Conservation (phyloP, 202 grass and related monocot genomes). For the Zizania palustris region DNA sequence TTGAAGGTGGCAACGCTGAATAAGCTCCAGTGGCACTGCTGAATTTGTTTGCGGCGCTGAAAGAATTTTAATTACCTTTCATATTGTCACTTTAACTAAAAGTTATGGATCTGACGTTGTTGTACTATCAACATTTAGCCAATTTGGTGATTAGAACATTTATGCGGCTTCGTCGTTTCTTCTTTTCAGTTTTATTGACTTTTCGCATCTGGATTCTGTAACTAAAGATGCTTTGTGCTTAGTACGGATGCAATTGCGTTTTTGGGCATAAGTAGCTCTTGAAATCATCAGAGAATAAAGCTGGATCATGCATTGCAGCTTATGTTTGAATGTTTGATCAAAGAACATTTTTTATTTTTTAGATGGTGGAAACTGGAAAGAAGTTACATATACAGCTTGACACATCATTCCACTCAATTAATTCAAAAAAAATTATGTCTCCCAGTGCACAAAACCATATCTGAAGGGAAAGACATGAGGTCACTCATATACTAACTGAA, state of each 20-base stretch:
- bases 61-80: neutral
- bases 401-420: slow-evolving; percentile 10
- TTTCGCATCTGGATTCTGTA: neutral
- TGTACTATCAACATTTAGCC: slow-evolving; percentile 9
- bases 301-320: too few relatives aligned
- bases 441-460: slow-evolving; percentile 23
- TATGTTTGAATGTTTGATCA: neutral
- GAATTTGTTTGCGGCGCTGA: neutral
- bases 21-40: neutral
- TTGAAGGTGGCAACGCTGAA: slow-evolving; percentile 15
- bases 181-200: neutral
- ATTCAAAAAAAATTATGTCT: slow-evolving; percentile 25
- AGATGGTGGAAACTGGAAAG: neutral
- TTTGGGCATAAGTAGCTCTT: neutral
- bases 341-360: neutral
- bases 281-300: too few relatives aligned
- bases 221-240: neutral
- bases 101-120: neutral
- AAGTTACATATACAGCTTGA: neutral
- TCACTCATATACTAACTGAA: slow-evolving; percentile 3
- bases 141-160: slow-evolving; percentile 5
- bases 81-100: neutral
- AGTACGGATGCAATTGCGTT: neutral
- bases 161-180: neutral
- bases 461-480: neutral